Percentiles rank a stretch among this genome's conserved stretches.
phyloP scores from a whole-genome alignment of 768 basidiomycete species.

The Pisolithus marmoratus region DNA sequence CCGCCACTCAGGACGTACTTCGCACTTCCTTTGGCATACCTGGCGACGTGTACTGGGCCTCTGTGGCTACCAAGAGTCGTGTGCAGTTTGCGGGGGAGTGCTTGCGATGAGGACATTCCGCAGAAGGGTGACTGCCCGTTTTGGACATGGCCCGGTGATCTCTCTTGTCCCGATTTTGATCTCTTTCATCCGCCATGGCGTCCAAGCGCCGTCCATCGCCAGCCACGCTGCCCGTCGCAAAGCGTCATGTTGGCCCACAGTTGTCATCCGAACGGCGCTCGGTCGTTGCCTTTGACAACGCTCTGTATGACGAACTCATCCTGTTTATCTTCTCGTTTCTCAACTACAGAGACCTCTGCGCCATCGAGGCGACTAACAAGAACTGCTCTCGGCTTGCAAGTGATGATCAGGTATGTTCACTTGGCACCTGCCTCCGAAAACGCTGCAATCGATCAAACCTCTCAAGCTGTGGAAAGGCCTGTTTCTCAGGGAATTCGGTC shows the following conservation, averaged over 20 bases:
- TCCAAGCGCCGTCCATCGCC: conserved; percentile 48
- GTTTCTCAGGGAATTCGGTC: conserved; percentile 61
- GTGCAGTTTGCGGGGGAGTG: conserved; percentile 58
- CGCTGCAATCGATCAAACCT: conserved; percentile 2
- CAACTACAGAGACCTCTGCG: conserved; percentile 61
- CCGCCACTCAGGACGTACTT: conserved; percentile 93
- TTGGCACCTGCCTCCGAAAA: not conserved
- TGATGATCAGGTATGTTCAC: conserved; percentile 53
- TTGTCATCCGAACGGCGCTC: conserved; percentile 8
- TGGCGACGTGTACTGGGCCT: conserved; percentile 86
- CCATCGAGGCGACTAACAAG: conserved; percentile 52
- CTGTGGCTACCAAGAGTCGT: conserved; percentile 60
- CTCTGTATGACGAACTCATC: conserved; percentile 72
- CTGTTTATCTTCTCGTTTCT: conserved; percentile 71
- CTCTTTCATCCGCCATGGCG: conserved; percentile 26
- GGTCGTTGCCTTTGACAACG: conserved; percentile 42
- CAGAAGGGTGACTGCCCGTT: not conserved
- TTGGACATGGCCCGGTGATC: not conserved
- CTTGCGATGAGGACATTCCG: conserved; percentile 47
- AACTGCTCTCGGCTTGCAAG: conserved; percentile 63
- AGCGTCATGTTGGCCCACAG: conserved; percentile 40
- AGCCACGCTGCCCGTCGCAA: conserved; percentile 47
- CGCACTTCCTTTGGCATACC: conserved; percentile 83
- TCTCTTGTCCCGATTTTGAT: too few species aligned
- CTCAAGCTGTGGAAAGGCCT: conserved; percentile 61